phyloP scores from a whole-genome alignment of 805 yeast genomes.

The Brettanomyces nanus region DNA sequence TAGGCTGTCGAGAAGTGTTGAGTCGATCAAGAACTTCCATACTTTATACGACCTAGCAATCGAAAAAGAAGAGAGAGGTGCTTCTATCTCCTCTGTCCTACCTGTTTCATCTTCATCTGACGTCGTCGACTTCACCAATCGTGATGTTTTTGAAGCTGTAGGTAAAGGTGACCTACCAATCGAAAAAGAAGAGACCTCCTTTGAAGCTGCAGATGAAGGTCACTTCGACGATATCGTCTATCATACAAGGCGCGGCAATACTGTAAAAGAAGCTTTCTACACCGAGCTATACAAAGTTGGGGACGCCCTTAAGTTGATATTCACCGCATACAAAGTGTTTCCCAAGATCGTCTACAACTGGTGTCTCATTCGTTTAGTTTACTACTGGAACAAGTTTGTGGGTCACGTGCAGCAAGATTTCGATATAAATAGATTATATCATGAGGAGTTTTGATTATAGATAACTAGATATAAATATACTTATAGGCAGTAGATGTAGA shows the following conservation, averaged over 20 bases:
- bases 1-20: constrained; percentile 77
- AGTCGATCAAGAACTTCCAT: constrained; percentile 67
- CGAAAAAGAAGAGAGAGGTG: constrained; percentile 19
- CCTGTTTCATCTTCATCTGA: neutral
- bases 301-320: constrained; percentile 57
- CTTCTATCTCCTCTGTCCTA: neutral
- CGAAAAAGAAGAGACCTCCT: constrained; percentile 1
- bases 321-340: constrained; percentile 56
- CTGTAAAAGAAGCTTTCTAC: constrained; percentile 16
- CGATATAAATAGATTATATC: constrained; percentile 23
- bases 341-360: constrained; percentile 55
- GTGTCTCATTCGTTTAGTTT: constrained; percentile 38
- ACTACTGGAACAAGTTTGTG: constrained; percentile 67
- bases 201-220: constrained; percentile 14
- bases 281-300: constrained; percentile 24
- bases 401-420: constrained; percentile 41
- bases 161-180: constrained; percentile 3
- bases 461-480: neutral
- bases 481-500: neutral
- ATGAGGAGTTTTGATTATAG: constrained; percentile 4
- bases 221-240: constrained; percentile 18
- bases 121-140: constrained; percentile 2
- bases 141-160: constrained; percentile 1
- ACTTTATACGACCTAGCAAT: constrained; percentile 35
- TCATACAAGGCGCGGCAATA: constrained; percentile 11